These are phyloP conservation scores for Neoascochyta sp. DNA, from an alignment of 2,329 filamentous ascomycete genomes.

Conservation along the genomic window DNA sequence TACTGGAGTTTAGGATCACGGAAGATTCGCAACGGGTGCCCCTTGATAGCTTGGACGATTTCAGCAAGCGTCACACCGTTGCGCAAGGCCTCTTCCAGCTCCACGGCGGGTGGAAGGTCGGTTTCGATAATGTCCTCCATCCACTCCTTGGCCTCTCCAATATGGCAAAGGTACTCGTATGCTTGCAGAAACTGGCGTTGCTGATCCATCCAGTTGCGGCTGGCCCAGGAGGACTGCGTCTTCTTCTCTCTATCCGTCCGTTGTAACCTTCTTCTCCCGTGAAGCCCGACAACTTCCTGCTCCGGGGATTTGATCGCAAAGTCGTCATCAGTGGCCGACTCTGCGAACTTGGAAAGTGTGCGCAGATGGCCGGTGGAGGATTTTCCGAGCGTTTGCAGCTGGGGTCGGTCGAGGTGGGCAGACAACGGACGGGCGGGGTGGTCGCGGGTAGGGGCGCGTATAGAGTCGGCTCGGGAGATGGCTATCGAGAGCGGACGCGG, in stretches of 20 bases:
- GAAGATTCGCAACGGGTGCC: conserved; percentile 76
- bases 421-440: conserved; percentile 29
- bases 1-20: conserved; percentile 80
- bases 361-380: conserved; percentile 88
- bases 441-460: conserved; percentile 36
- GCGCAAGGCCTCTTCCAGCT: conserved; percentile 86
- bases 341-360: conserved; percentile 77
- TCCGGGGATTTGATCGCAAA: conserved; percentile 73
- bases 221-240: conserved; percentile 62
- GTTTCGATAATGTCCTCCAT: conserved; percentile 88
- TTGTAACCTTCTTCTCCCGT: conserved; percentile 79
- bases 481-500: conserved; percentile 43
- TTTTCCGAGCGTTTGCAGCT: conserved; percentile 76
- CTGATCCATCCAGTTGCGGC: conserved; percentile 97
- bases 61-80: conserved; percentile 94
- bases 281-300: conserved; percentile 83
- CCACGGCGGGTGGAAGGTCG: conserved; percentile 83
- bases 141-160: conserved; percentile 98
- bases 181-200: conserved; percentile 94
- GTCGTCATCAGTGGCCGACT: conserved; percentile 71
- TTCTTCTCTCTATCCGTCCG: conserved; percentile 59
- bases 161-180: conserved; percentile 98
- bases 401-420: conserved; percentile 44
- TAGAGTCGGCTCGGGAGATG: conserved; percentile 38
- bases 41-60: conserved; percentile 81